Evolutionary conservation across 164 flowering plant species (phyloP).

Genomic region (Nymphaea colorata): DNA sequence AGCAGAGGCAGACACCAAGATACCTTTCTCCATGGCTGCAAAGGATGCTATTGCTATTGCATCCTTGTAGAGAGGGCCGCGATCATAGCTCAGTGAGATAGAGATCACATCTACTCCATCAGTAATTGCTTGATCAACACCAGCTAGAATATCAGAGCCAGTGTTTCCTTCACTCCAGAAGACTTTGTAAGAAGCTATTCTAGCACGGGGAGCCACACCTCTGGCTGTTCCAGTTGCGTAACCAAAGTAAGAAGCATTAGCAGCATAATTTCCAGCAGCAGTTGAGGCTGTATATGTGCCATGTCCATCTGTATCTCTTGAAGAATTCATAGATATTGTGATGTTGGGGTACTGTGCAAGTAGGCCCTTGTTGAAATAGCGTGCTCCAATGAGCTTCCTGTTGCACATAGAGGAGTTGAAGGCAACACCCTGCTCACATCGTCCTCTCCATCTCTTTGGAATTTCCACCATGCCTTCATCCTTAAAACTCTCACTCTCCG

Average conservation of each 20-base stretch:
- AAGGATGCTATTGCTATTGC: constrained; percentile 43
- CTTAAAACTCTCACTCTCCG: constrained; percentile 28
- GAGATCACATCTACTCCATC: constrained; percentile 71
- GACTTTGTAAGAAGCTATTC: constrained; percentile 52
- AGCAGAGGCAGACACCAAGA: constrained; percentile 31
- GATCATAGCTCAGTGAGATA: constrained; percentile 33
- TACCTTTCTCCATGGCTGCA: constrained; percentile 43
- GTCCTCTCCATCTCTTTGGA: constrained; percentile 31
- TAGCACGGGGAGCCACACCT: constrained; percentile 48
- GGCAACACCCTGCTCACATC: constrained; percentile 22
- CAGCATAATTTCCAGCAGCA: constrained; percentile 38
- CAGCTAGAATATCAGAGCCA: constrained; percentile 45
- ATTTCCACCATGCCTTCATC: constrained; percentile 27
- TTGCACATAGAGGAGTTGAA: constrained; percentile 30
- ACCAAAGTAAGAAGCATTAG: constrained; percentile 29
- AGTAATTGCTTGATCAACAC: constrained; percentile 39
- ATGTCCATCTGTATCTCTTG: constrained; percentile 48
- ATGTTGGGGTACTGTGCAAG: background rate
- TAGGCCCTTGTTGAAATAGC: constrained; percentile 13
- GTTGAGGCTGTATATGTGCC: constrained; percentile 60
- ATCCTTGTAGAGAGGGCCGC: constrained; percentile 22
- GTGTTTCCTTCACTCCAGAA: constrained; percentile 16
- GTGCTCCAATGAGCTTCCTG: constrained; percentile 31
- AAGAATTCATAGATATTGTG: constrained; percentile 21
- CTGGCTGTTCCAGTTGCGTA: constrained; percentile 44